Evolutionary conservation across 2,329 filamentous ascomycete species (phyloP).

Genomic region (Blastomyces parvus): DNA sequence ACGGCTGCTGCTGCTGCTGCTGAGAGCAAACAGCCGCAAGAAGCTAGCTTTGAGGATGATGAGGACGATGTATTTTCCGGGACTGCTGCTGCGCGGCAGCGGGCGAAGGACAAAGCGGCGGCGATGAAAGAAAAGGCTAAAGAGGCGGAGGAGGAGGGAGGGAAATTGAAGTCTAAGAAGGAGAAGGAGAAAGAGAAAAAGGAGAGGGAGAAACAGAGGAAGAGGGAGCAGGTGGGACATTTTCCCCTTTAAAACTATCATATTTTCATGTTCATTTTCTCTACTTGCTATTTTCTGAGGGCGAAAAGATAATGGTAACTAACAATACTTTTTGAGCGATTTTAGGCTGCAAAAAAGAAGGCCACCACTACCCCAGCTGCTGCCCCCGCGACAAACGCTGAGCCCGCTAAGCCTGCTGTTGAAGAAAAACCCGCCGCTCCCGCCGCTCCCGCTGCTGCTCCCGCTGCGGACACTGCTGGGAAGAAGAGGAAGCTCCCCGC

Average conservation of each 20-base stretch:
- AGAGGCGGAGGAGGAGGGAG: slow-evolving; percentile 47
- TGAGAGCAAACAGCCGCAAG: slow-evolving; percentile 61
- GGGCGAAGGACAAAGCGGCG: slow-evolving; percentile 56
- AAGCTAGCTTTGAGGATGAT: slow-evolving; percentile 74
- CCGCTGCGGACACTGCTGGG: slow-evolving; percentile 30
- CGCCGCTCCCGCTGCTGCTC: slow-evolving; percentile 18
- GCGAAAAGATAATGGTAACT: slow-evolving; percentile 1
- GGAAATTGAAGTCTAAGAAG: slow-evolving; percentile 82
- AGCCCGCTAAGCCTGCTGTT: slow-evolving; percentile 42
- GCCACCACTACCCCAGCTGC: slow-evolving; percentile 40
- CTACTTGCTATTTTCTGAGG: neutral
- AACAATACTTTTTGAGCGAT: slow-evolving; percentile 6
- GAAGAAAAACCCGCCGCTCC: slow-evolving; percentile 21
- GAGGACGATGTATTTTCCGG: slow-evolving; percentile 78
- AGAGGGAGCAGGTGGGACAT: slow-evolving; percentile 79
- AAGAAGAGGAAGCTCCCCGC: slow-evolving; percentile 84
- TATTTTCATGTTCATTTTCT: neutral
- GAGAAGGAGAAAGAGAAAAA: slow-evolving; percentile 98
- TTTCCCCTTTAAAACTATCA: neutral
- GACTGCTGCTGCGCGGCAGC: slow-evolving; percentile 41
- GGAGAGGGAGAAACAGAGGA: slow-evolving; percentile 94
- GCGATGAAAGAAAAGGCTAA: slow-evolving; percentile 43
- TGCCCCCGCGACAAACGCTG: slow-evolving; percentile 45
- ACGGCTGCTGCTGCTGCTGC: slow-evolving; percentile 36
- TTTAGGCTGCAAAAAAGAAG: slow-evolving; percentile 77